Percentiles rank a stretch among this genome's conserved stretches.
These are phyloP conservation scores for Sequoia sempervirens DNA, from an alignment of 75 land plant genomes.

Conservation along the genomic window DNA sequence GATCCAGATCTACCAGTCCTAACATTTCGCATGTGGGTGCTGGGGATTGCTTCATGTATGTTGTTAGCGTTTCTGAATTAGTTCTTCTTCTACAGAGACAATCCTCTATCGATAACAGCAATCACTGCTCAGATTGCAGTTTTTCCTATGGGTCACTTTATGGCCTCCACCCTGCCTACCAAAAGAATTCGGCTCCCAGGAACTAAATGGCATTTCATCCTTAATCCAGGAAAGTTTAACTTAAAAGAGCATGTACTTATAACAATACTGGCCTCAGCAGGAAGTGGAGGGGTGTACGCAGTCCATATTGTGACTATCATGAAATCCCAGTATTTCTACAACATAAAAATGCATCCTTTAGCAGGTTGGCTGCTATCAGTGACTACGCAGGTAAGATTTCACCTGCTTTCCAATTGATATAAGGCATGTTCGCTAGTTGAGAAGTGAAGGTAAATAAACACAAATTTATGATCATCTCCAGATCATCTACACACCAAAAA, in stretches of 20 bases:
- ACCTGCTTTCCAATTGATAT: not conserved
- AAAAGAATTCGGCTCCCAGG: not conserved
- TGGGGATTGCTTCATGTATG: conserved; percentile 32
- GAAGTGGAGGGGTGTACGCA: conserved; percentile 29
- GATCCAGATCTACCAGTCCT: conserved; percentile 24
- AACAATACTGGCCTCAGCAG: conserved; percentile 25
- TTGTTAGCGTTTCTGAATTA: conserved; percentile 39
- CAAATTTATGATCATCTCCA: too few relatives aligned
- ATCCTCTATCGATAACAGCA: conserved; percentile 32
- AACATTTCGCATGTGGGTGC: conserved; percentile 40
- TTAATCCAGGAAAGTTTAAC: not conserved
- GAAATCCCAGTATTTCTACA: conserved; percentile 14
- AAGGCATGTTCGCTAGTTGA: not conserved
- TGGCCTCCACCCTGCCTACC: too few relatives aligned
- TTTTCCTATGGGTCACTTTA: too few relatives aligned
- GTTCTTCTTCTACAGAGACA: conserved; percentile 41
- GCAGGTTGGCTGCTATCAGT: conserved; percentile 27
- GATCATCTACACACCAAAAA: too few relatives aligned
- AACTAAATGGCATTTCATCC: not conserved
- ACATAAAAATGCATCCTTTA: conserved; percentile 21
- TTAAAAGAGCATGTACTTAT: not conserved
- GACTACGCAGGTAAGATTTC: conserved; percentile 36
- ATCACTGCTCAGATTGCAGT: conserved; percentile 39
- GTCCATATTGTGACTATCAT: conserved; percentile 1
- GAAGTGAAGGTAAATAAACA: too few relatives aligned